phyloP scores from a whole-genome alignment of 2,329 filamentous ascomycete genomes.

The Aspergillus proliferans region DNA sequence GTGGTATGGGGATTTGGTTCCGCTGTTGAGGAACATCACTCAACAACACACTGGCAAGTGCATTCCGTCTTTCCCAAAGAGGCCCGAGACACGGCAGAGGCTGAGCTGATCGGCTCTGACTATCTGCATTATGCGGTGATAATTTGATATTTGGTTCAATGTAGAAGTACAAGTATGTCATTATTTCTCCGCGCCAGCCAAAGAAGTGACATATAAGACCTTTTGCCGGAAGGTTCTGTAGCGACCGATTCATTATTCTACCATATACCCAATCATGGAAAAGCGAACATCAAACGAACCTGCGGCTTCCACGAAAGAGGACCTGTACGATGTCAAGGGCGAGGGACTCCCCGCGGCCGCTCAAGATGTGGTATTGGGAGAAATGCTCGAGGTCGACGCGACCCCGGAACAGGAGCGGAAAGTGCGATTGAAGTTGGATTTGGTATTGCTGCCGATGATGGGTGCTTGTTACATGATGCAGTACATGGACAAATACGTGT shows the following conservation, averaged over 20 bases:
- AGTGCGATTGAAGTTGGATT: constrained; percentile 22
- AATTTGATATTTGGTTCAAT: no score
- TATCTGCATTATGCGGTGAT: neutral
- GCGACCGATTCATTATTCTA: no score
- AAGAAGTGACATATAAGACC: neutral
- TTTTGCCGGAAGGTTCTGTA: neutral
- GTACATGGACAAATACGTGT: constrained; percentile 26
- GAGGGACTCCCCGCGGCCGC: constrained; percentile 8
- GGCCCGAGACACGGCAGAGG: no score
- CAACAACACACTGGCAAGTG: no score
- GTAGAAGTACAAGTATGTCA: neutral
- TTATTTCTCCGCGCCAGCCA: neutral
- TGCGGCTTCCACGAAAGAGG: neutral
- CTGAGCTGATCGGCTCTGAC: no score
- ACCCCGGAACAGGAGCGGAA: constrained; percentile 20
- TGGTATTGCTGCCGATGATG: constrained; percentile 23
- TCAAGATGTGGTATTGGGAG: constrained; percentile 22
- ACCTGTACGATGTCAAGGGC: constrained; percentile 13
- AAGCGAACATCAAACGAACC: constrained; percentile 6
- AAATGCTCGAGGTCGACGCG: constrained; percentile 17
- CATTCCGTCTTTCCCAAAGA: no score
- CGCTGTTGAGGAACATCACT: no score
- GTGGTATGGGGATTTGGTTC: no score
- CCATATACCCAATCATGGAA: constrained; percentile 12
- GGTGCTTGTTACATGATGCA: constrained; percentile 24